These are phyloP conservation scores for Asterophora parasitica DNA, from an alignment of 768 basidiomycete species.

Conservation along the genomic window DNA sequence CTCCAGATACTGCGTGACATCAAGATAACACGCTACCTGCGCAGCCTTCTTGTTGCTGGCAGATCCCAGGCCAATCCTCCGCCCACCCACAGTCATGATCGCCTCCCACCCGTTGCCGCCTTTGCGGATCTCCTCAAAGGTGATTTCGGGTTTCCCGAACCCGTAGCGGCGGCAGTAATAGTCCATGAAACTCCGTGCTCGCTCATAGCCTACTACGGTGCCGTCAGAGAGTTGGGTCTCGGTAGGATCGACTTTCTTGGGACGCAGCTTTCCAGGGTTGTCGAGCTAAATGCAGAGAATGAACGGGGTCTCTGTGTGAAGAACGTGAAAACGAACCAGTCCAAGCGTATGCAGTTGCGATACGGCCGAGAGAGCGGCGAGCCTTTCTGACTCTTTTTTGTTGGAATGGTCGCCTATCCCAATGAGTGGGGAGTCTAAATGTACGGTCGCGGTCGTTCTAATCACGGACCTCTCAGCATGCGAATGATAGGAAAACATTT, in stretches of 20 bases:
- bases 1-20: conserved; percentile 84
- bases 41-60: conserved; percentile 69
- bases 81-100: conserved; percentile 68
- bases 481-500: background rate
- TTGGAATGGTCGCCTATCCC: conserved; percentile 58
- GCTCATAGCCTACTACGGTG: conserved; percentile 58
- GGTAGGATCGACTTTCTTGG: conserved; percentile 16
- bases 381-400: conserved; percentile 62
- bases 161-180: conserved; percentile 83
- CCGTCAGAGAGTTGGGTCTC: conserved; percentile 53
- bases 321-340: conserved; percentile 45
- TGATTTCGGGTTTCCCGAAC: conserved; percentile 71
- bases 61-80: conserved; percentile 78
- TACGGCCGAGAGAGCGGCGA: conserved; percentile 73
- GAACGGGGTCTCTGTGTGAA: background rate
- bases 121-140: conserved; percentile 34
- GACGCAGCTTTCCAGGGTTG: conserved; percentile 27
- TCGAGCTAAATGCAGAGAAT: conserved; percentile 29
- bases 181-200: conserved; percentile 88
- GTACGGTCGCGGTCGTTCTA: conserved; percentile 39
- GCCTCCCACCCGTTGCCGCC: conserved; percentile 57
- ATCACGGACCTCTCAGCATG: background rate
- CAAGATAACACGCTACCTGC: conserved; percentile 70
- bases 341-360: conserved; percentile 63
- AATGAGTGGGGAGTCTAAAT: conserved; percentile 37